These are phyloP conservation scores for Handroanthus guayacan DNA, from an alignment of 257 asterid species.

Conservation along the genomic window DNA sequence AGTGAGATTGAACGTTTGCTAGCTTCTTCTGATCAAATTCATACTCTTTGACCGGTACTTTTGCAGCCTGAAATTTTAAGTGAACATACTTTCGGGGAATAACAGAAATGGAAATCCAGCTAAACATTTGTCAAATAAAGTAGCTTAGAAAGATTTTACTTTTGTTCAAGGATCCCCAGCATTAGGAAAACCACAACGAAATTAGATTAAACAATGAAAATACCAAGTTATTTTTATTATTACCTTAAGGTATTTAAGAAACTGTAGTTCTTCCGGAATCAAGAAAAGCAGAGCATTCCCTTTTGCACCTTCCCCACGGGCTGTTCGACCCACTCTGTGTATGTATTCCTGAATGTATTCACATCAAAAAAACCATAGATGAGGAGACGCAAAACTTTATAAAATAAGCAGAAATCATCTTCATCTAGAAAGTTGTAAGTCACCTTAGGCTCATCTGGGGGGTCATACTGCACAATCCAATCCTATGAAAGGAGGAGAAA, in stretches of 20 bases:
- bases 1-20: conserved; percentile 78
- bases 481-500: conserved; percentile 56
- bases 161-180: neutral
- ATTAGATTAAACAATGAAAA: neutral
- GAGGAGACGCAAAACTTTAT: conserved; percentile 21
- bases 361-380: conserved; percentile 28
- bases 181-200: neutral
- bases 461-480: conserved; percentile 98
- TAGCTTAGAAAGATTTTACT: neutral
- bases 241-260: conserved; percentile 88
- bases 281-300: conserved; percentile 93
- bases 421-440: conserved; percentile 4
- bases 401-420: conserved; percentile 10
- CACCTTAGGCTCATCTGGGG: conserved; percentile 99
- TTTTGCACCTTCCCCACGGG: conserved; percentile 98
- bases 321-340: conserved; percentile 96
- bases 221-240: neutral
- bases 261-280: conserved; percentile 87
- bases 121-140: conserved; percentile 10
- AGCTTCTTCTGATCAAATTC: conserved; percentile 79
- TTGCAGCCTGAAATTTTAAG: conserved; percentile 72
- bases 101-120: neutral
- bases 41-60: conserved; percentile 88
- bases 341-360: conserved; percentile 75
- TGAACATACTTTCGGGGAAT: conserved; percentile 21